phyloP scores from a whole-genome alignment of 371 early-diverging fungal species.

The Chytridiales sp. region DNA sequence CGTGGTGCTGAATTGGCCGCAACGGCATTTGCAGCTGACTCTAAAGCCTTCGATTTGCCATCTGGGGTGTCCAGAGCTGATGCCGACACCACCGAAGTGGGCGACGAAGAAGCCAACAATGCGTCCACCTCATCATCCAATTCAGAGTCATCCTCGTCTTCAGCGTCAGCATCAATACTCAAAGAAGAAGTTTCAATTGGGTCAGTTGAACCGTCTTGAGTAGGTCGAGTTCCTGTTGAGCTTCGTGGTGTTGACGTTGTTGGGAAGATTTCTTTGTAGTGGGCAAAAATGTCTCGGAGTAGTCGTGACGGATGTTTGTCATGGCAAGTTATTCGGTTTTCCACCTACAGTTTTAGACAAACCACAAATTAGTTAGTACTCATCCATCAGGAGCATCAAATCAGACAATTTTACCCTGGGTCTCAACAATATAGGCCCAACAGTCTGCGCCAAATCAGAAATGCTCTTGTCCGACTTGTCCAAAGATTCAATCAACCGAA shows the following conservation, averaged over 20 bases:
- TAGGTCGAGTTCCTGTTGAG: slow-evolving; percentile 2
- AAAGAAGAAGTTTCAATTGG: slow-evolving; percentile 7
- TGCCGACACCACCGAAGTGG: slow-evolving; percentile 70
- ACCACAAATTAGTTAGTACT: neutral
- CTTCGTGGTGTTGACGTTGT: neutral
- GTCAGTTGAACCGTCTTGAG: too few relatives aligned
- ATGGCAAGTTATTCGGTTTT: slow-evolving; percentile 33
- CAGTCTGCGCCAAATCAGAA: slow-evolving; percentile 23
- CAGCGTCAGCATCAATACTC: slow-evolving; percentile 15
- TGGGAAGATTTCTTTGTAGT: slow-evolving; percentile 11
- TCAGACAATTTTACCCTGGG: slow-evolving; percentile 28
- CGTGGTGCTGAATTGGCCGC: too few relatives aligned
- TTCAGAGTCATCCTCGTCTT: slow-evolving; percentile 6
- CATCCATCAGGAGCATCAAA: neutral
- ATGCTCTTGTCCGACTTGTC: slow-evolving; percentile 22
- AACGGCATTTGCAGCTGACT: too few relatives aligned
- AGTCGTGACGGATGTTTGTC: slow-evolving; percentile 45
- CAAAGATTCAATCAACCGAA: too few relatives aligned
- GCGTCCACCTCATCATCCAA: slow-evolving; percentile 9
- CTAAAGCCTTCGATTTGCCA: too few relatives aligned
- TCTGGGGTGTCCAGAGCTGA: slow-evolving; percentile 65
- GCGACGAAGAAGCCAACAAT: slow-evolving; percentile 74
- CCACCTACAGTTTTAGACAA: slow-evolving; percentile 10
- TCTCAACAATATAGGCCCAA: slow-evolving; percentile 35
- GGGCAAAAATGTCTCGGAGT: slow-evolving; percentile 29